A percentile compares a stretch with the other conserved stretches of the same genome.
phyloP scores from a whole-genome alignment of 257 asterid genomes.

The Scutellaria barbata region DNA sequence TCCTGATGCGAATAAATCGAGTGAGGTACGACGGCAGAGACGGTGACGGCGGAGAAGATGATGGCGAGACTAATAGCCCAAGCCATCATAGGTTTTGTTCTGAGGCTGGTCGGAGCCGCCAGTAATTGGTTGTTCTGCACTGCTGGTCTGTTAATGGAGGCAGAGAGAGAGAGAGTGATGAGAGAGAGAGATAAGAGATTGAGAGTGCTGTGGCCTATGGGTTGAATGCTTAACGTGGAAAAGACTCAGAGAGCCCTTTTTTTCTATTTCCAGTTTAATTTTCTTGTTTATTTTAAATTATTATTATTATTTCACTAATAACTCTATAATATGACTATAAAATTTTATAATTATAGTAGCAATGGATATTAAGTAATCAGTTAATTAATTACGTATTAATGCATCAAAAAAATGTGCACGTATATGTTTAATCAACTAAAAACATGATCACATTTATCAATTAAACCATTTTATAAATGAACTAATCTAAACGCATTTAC shows the following conservation, averaged over 20 bases:
- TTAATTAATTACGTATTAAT: too few species aligned
- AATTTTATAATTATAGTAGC: background rate
- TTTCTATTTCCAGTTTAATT: constrained; percentile 17
- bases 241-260: background rate
- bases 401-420: too few species aligned
- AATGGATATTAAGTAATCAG: background rate
- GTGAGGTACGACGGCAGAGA: constrained; percentile 28
- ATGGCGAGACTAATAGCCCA: constrained; percentile 42
- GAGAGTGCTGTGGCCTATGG: background rate
- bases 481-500: too few species aligned
- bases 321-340: too few species aligned
- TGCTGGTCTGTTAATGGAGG: constrained; percentile 27
- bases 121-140: constrained; percentile 26
- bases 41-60: constrained; percentile 35
- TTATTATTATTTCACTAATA: background rate
- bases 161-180: background rate
- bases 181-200: background rate
- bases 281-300: background rate
- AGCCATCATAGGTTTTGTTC: constrained; percentile 30
- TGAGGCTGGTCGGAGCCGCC: constrained; percentile 39
- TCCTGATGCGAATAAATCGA: constrained; percentile 31
- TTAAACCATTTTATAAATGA: too few species aligned
- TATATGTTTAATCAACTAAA: too few species aligned
- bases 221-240: constrained; percentile 14
- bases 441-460: too few species aligned